phyloP scores from a whole-genome alignment of 768 basidiomycete genomes.

The Pleurotus tuber-regium region DNA sequence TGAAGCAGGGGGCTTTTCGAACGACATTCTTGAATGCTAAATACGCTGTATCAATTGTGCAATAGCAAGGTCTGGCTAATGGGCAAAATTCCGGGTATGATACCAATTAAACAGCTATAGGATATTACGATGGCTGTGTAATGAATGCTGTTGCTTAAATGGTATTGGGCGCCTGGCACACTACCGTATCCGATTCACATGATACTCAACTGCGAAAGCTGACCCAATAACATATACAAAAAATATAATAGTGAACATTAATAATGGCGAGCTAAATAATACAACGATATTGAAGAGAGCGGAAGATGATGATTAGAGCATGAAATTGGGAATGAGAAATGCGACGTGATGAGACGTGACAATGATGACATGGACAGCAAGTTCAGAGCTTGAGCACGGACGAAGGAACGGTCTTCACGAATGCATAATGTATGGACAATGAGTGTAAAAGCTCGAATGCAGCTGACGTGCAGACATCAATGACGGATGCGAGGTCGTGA shows the following conservation, averaged over 20 bases:
- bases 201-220: conserved; percentile 1
- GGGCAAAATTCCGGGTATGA: no score
- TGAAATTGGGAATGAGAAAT: no score
- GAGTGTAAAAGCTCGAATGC: conserved; percentile 6
- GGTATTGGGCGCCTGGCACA: conserved; percentile 4
- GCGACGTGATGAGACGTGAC: conserved; percentile 17
- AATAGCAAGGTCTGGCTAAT: no score
- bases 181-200: neutral
- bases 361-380: neutral
- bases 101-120: no score
- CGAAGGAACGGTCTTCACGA: neutral
- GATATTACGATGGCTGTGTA: no score
- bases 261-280: conserved; percentile 28
- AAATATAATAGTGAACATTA: conserved; percentile 22
- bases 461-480: conserved; percentile 4
- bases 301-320: conserved; percentile 20
- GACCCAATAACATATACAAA: conserved; percentile 9
- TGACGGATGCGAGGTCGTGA: conserved; percentile 6
- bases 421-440: conserved; percentile 15
- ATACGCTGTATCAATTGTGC: no score
- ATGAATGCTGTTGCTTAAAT: no score
- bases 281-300: conserved; percentile 24
- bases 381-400: conserved; percentile 5
- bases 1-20: conserved; percentile 22
- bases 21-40: no score